phyloP scores from a whole-genome alignment of 208 protist species.

The Herpetomonas samuelpessoai region DNA sequence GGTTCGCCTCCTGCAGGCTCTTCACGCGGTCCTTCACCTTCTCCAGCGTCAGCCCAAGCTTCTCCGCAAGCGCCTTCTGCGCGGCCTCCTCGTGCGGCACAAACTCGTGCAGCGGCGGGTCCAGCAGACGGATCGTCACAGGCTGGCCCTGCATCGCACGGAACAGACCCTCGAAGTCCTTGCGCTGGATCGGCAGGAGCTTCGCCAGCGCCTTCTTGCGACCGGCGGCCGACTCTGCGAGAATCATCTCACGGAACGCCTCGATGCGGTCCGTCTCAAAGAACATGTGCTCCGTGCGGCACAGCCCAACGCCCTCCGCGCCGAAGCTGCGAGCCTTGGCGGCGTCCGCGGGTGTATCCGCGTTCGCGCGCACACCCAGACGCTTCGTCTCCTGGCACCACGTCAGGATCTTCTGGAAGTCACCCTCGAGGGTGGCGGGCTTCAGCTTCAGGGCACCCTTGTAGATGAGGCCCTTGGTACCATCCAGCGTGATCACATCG shows the following conservation, averaged over 20 bases:
- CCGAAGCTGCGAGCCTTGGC: slow-evolving; percentile 79
- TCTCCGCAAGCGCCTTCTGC: slow-evolving; percentile 70
- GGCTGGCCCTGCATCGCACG: slow-evolving; percentile 83
- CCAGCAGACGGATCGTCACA: slow-evolving; percentile 93
- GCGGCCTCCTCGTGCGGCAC: slow-evolving; percentile 77
- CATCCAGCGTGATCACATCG: slow-evolving; percentile 92
- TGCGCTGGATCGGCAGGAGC: slow-evolving; percentile 85
- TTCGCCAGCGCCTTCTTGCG: slow-evolving; percentile 82
- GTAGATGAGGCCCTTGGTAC: slow-evolving; percentile 86
- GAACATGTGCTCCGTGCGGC: slow-evolving; percentile 97
- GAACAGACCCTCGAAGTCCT: slow-evolving; percentile 93
- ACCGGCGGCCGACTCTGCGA: slow-evolving; percentile 69
- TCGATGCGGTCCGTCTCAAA: slow-evolving; percentile 86
- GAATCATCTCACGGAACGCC: slow-evolving; percentile 93
- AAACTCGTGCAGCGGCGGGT: slow-evolving; percentile 97
- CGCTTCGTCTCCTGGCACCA: slow-evolving; percentile 77
- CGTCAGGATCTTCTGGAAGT: slow-evolving; percentile 79
- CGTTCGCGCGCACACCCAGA: slow-evolving; percentile 90
- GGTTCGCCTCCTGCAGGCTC: slow-evolving; percentile 91
- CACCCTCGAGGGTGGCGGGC: slow-evolving; percentile 55
- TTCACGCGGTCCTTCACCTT: slow-evolving; percentile 74
- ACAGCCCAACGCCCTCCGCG: slow-evolving; percentile 94
- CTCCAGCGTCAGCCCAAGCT: slow-evolving; percentile 53
- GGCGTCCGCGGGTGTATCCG: slow-evolving; percentile 86
- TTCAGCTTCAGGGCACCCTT: slow-evolving; percentile 63